phyloP scores from a whole-genome alignment of 2,329 filamentous ascomycete genomes.

The Bisporella sp. region DNA sequence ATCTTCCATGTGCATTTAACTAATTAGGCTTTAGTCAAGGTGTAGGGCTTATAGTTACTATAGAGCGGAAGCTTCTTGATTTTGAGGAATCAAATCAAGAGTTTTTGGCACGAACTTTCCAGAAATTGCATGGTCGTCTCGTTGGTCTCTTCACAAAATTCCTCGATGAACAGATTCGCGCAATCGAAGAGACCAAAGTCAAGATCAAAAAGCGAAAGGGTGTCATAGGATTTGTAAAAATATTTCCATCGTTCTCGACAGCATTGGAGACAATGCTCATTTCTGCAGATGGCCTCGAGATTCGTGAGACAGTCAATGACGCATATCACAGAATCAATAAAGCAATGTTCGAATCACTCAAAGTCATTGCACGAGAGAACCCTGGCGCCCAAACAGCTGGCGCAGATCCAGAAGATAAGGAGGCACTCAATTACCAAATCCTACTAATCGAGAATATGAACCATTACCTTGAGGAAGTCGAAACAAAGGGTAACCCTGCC shows the following conservation, averaged over 20 bases:
- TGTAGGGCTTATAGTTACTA: constrained; percentile 72
- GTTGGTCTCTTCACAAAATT: constrained; percentile 77
- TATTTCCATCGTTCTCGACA: constrained; percentile 81
- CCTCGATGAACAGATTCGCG: constrained; percentile 88
- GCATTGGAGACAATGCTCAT: constrained; percentile 79
- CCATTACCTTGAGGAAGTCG: constrained; percentile 89
- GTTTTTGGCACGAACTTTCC: constrained; percentile 71
- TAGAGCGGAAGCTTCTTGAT: constrained; percentile 73
- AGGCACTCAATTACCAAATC: constrained; percentile 95
- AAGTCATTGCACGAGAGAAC: constrained; percentile 79
- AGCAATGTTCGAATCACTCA: constrained; percentile 94
- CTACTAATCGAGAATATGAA: constrained; percentile 98
- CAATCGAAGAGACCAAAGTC: constrained; percentile 96
- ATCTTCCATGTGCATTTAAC: too few relatives aligned
- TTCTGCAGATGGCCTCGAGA: constrained; percentile 51
- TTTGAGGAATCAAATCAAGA: constrained; percentile 91
- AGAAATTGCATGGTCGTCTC: constrained; percentile 71
- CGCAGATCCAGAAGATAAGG: constrained; percentile 78
- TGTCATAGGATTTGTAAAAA: constrained; percentile 89
- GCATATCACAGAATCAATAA: constrained; percentile 86
- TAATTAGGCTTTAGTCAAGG: constrained; percentile 56
- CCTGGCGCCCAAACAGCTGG: constrained; percentile 39
- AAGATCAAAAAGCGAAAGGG: constrained; percentile 98
- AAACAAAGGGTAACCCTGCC: constrained; percentile 64
- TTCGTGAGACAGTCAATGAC: constrained; percentile 73